Conservation (phyloP, 305 asterid species). For the Solanum hybrid region DNA sequence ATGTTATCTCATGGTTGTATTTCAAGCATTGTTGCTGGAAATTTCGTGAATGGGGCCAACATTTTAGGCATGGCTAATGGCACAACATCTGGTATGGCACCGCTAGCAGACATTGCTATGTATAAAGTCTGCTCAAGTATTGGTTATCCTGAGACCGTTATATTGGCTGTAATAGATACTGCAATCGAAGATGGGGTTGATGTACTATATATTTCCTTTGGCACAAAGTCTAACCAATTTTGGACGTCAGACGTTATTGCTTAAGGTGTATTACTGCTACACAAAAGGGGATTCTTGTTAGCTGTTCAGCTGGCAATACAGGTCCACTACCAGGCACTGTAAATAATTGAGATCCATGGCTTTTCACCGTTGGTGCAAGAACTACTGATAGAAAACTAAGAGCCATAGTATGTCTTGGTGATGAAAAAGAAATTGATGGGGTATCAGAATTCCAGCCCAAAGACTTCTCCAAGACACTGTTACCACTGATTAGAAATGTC, state of each 20-base stretch:
- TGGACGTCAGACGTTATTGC: neutral
- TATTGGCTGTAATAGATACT: neutral
- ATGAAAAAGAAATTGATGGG: no score
- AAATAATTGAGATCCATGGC: no score
- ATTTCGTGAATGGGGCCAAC: neutral
- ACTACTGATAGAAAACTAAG: no score
- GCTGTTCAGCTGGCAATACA: no score
- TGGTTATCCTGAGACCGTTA: neutral
- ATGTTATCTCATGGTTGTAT: neutral
- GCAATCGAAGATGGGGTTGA: neutral
- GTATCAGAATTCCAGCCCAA: no score
- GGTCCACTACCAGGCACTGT: no score
- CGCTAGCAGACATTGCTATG: neutral
- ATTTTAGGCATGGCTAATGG: neutral
- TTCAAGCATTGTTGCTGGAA: neutral
- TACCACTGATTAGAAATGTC: no score
- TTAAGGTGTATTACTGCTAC: neutral
- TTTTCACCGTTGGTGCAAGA: no score
- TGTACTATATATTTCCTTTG: neutral
- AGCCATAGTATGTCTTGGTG: no score
- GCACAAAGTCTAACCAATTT: neutral
- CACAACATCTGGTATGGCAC: neutral
- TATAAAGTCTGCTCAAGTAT: neutral
- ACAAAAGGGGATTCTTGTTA: no score
- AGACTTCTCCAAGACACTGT: no score